Conservation (phyloP, 2,329 filamentous ascomycete species). For the Cordyceps farinosa region DNA sequence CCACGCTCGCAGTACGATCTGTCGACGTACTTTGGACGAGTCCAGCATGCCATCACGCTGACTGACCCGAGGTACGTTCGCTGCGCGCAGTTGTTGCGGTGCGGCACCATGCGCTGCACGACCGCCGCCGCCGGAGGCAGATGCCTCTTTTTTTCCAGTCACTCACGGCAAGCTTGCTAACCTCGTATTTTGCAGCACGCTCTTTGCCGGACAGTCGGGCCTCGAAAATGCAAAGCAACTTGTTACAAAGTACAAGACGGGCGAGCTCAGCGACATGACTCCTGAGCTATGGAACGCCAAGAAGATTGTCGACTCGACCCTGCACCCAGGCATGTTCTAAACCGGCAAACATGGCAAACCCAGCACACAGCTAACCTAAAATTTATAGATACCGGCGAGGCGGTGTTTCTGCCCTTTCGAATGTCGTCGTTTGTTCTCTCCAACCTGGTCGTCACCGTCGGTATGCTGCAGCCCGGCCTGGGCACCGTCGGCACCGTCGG, state of each 20-base stretch:
- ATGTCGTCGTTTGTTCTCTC: conserved; percentile 96
- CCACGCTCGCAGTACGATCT: conserved; percentile 92
- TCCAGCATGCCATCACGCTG: conserved; percentile 82
- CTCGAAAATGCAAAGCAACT: conserved; percentile 83
- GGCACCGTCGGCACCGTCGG: conserved; percentile 77
- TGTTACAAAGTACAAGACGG: conserved; percentile 82
- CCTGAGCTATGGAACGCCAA: conserved; percentile 92
- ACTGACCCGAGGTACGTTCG: conserved; percentile 86
- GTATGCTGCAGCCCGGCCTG: conserved; percentile 92
- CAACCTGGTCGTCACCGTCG: conserved; percentile 90
- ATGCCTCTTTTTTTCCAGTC: no score
- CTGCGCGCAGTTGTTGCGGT: neutral
- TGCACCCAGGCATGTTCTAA: conserved; percentile 74
- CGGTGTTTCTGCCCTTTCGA: conserved; percentile 90
- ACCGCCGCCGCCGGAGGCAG: neutral
- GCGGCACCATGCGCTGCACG: neutral
- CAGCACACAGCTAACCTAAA: neutral
- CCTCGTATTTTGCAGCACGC: conserved; percentile 58
- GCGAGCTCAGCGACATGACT: conserved; percentile 75
- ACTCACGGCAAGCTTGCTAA: neutral
- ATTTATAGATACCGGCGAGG: conserved; percentile 75
- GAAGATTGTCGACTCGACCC: conserved; percentile 93
- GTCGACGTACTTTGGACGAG: conserved; percentile 89
- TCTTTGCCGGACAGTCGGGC: conserved; percentile 73
- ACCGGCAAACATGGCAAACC: conserved; percentile 18